Evolutionary conservation across 208 protist genomes (phyloP).

Genomic region (Strigomonas culicis): DNA sequence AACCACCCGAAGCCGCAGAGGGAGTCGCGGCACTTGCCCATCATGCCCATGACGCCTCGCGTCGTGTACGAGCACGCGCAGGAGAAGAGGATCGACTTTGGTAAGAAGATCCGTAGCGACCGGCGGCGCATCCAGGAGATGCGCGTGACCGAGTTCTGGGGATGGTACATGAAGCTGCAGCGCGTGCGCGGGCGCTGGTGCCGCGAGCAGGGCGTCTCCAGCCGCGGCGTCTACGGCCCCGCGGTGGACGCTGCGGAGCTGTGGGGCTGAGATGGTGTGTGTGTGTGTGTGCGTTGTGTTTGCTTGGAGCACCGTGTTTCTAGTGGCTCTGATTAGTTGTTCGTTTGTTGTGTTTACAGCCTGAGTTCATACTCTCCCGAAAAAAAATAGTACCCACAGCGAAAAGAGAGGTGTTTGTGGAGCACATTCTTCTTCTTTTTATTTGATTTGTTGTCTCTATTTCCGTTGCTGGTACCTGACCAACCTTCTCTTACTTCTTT

Average conservation of each 20-base stretch:
- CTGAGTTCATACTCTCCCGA: slow-evolving; percentile 6
- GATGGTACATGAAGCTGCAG: slow-evolving; percentile 91
- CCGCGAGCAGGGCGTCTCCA: slow-evolving; percentile 83
- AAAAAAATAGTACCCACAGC: slow-evolving; percentile 19
- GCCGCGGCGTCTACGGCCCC: slow-evolving; percentile 86
- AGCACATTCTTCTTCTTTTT: not conserved
- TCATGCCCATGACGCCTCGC: slow-evolving; percentile 89
- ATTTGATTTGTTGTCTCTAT: slow-evolving; percentile 3
- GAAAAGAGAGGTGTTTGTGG: slow-evolving; percentile 29
- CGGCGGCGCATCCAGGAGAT: slow-evolving; percentile 65
- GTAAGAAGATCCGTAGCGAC: slow-evolving; percentile 76
- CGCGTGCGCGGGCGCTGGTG: slow-evolving; percentile 89
- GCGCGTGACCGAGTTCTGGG: slow-evolving; percentile 84
- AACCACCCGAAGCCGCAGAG: slow-evolving; percentile 89
- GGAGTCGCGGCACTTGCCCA: slow-evolving; percentile 84
- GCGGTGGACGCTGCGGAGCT: slow-evolving; percentile 89
- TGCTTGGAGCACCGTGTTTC: not conserved
- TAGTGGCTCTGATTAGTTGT: not conserved
- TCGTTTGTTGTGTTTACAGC: slow-evolving; percentile 13
- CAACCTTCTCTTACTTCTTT: not conserved
- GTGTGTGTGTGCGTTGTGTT: slow-evolving; percentile 1
- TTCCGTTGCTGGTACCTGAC: not conserved
- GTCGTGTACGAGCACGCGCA: slow-evolving; percentile 84
- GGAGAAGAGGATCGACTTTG: slow-evolving; percentile 82
- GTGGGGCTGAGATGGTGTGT: slow-evolving; percentile 50